Evolutionary conservation across 2,329 filamentous ascomycete species (phyloP).

Genomic region (Diaporthe ilicicola): DNA sequence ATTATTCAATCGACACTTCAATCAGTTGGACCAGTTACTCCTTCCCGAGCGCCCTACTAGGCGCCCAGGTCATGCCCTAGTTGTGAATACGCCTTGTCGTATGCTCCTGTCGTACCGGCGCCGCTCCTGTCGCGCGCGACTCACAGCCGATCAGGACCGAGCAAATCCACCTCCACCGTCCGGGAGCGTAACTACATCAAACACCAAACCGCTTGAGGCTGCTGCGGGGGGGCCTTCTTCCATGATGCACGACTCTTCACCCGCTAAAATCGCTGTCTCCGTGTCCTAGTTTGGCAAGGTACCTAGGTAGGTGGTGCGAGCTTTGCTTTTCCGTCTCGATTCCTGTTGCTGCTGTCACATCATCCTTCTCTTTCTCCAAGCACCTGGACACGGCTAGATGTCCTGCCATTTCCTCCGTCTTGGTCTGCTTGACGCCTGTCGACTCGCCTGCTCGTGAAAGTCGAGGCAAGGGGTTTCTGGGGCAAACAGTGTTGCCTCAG

Average conservation of each 20-base stretch:
- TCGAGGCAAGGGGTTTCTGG: not conserved
- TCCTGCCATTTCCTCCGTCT: not conserved
- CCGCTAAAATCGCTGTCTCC: not conserved
- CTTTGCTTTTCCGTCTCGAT: slow-evolving; percentile 1
- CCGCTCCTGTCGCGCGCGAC: not conserved
- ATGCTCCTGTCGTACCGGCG: not conserved
- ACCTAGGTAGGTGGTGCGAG: slow-evolving; percentile 2
- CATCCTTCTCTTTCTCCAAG: not conserved
- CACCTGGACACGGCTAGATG: not conserved
- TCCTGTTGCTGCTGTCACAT: not conserved
- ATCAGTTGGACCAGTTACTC: not conserved
- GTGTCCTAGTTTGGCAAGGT: slow-evolving; percentile 12
- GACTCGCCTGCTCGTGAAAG: slow-evolving; percentile 2
- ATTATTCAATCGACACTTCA: not conserved
- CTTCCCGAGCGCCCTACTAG: not conserved
- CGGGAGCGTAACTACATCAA: not conserved
- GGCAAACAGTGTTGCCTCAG: not conserved
- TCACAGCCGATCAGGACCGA: slow-evolving; percentile 15
- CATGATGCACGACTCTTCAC: slow-evolving; percentile 3
- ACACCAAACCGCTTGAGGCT: not conserved
- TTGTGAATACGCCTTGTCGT: no score
- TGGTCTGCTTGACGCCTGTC: not conserved
- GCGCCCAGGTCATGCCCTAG: not conserved
- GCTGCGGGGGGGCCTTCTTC: not conserved
- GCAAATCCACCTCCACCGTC: not conserved